These are phyloP conservation scores for Aspergillus cavernicola DNA, from an alignment of 495 filamentous ascomycete species.

Conservation along the genomic window DNA sequence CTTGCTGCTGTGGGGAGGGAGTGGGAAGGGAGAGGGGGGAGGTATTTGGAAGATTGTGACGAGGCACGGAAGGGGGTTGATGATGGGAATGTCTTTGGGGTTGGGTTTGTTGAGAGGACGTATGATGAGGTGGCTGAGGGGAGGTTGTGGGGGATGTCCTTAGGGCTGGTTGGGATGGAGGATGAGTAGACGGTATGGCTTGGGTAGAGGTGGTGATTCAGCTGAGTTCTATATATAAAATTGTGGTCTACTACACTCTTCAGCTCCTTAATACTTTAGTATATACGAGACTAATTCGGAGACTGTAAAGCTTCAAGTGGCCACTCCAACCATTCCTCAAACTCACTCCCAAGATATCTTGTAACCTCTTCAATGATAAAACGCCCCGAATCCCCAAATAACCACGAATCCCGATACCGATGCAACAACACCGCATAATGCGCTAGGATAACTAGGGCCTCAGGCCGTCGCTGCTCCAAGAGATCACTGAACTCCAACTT, in stretches of 20 bases:
- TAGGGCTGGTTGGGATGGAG: no score
- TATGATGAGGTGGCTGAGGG: not conserved
- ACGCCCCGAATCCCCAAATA: conserved; percentile 21
- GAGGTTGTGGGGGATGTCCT: not conserved
- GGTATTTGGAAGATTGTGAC: conserved; percentile 8
- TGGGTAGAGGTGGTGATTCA: no score
- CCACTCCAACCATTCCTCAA: conserved; percentile 15
- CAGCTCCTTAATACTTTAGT: no score
- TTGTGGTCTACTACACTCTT: no score
- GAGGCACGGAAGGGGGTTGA: not conserved
- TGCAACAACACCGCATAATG: conserved; percentile 38
- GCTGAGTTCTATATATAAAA: no score
- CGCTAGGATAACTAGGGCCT: conserved; percentile 42
- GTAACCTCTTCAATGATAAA: conserved; percentile 12
- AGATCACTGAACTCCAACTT: conserved; percentile 28
- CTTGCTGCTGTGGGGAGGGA: not conserved
- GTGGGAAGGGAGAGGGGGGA: conserved; percentile 6
- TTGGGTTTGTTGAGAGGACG: not conserved
- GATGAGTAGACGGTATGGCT: not conserved
- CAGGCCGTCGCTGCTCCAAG: conserved; percentile 27
- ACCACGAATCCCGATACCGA: conserved; percentile 30
- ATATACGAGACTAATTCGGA: no score
- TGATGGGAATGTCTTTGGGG: not conserved
- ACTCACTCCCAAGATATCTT: conserved; percentile 6
- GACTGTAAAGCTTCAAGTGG: conserved; percentile 5